Evolutionary conservation across 768 basidiomycete genomes (phyloP).

Genomic region (Amanita brunnescens): DNA sequence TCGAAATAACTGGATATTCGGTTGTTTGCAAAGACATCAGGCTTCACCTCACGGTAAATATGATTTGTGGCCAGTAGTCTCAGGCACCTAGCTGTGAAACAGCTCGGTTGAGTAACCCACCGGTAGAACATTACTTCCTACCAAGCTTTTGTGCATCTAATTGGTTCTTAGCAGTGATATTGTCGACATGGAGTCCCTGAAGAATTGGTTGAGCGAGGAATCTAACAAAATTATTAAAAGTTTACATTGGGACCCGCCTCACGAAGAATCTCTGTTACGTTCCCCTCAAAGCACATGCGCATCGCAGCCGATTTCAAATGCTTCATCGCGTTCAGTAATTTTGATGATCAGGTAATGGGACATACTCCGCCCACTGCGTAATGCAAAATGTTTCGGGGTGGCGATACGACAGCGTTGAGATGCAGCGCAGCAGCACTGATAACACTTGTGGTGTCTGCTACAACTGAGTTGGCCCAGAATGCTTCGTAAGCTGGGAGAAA

Average conservation of each 20-base stretch:
- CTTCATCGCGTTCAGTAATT: constrained; percentile 4
- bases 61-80: constrained; percentile 18
- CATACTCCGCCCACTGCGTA: constrained; percentile 9
- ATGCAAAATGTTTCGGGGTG: constrained; percentile 11
- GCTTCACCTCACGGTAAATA: constrained; percentile 17
- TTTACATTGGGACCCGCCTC: constrained; percentile 23
- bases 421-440: constrained; percentile 20
- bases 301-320: constrained; percentile 18
- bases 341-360: not conserved
- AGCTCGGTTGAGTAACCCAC: too few species aligned
- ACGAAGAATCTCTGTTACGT: constrained; percentile 23
- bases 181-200: constrained; percentile 28
- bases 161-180: constrained; percentile 24
- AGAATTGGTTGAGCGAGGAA: not conserved
- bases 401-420: constrained; percentile 13
- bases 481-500: constrained; percentile 16
- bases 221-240: not conserved
- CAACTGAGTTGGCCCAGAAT: constrained; percentile 12
- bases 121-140: not conserved
- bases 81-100: constrained; percentile 14
- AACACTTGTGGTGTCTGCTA: constrained; percentile 11
- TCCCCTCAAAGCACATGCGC: constrained; percentile 15
- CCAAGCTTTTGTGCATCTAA: constrained; percentile 24
- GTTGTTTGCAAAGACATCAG: constrained; percentile 19
- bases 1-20: constrained; percentile 14